These are phyloP conservation scores for Phoenix roebelenii DNA, from an alignment of 176 grass and related monocot species.

Conservation along the genomic window DNA sequence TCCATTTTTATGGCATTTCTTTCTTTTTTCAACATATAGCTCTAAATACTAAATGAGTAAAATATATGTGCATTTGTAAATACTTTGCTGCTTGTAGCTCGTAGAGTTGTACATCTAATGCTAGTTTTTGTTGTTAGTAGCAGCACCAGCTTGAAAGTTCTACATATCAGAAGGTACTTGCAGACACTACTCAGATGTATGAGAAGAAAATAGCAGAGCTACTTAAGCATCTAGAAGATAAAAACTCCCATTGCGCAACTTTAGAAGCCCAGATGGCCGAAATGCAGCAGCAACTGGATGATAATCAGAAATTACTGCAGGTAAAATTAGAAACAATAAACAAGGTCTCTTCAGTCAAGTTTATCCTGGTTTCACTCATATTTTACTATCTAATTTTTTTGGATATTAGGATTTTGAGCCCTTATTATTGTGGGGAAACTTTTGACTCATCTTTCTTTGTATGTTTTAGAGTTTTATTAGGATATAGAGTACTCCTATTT, in stretches of 20 bases:
- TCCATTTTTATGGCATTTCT: too few species aligned
- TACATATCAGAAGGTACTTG: conserved; percentile 39
- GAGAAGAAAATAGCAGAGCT: conserved; percentile 55
- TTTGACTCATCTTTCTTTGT: too few species aligned
- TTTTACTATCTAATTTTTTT: too few species aligned
- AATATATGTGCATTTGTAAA: too few species aligned
- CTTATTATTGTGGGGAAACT: too few species aligned
- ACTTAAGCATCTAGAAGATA: conserved; percentile 48
- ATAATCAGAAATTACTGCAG: conserved; percentile 47
- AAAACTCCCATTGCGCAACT: conserved; percentile 33
- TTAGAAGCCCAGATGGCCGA: conserved; percentile 33
- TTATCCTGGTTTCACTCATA: too few species aligned
- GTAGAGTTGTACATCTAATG: conserved; percentile 1
- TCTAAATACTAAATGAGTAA: too few species aligned
- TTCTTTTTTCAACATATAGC: too few species aligned
- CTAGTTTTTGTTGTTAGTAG: conserved; percentile 50
- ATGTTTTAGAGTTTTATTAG: too few species aligned
- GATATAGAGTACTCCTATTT: too few species aligned
- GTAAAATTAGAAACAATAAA: conserved; percentile 30
- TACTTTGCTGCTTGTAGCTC: background rate
- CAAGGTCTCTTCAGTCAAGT: too few species aligned
- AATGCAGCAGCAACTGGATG: conserved; percentile 39
- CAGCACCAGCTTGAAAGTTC: conserved; percentile 63
- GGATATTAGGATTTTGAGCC: too few species aligned
- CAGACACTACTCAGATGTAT: conserved; percentile 40